phyloP scores from a whole-genome alignment of 202 grass and related monocot species.

The Musa balbisiana region DNA sequence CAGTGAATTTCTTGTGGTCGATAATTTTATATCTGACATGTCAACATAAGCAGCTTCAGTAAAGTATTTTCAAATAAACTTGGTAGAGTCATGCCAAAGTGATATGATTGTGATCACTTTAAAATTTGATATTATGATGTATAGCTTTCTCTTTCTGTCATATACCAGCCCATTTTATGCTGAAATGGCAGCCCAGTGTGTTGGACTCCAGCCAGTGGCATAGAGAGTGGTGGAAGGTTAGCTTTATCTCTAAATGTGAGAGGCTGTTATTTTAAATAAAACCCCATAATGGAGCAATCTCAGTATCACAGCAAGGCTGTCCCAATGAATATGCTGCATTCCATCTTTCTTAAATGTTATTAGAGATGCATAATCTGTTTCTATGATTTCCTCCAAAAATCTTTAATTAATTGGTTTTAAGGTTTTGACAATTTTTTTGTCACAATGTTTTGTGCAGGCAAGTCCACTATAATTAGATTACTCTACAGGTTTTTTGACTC shows the following conservation, averaged over 20 bases:
- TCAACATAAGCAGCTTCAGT: too few relatives aligned
- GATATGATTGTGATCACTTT: too few relatives aligned
- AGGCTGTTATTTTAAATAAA: not conserved
- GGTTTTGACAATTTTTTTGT: not conserved
- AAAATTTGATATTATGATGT: too few relatives aligned
- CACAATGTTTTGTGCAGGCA: slow-evolving; percentile 55
- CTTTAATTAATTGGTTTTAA: not conserved
- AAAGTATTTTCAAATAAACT: too few relatives aligned
- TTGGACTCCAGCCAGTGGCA: too few relatives aligned
- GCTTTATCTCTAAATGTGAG: not conserved
- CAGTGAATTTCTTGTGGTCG: too few relatives aligned
- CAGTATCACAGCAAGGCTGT: not conserved
- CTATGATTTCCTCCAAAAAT: not conserved
- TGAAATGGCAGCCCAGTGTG: too few relatives aligned
- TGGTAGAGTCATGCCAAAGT: too few relatives aligned
- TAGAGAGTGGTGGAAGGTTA: too few relatives aligned
- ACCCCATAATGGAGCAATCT: not conserved
- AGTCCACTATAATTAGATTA: slow-evolving; percentile 88
- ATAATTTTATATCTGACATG: too few relatives aligned
- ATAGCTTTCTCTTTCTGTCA: too few relatives aligned
- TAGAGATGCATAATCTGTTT: not conserved
- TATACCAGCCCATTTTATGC: too few relatives aligned
- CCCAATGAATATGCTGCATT: not conserved
- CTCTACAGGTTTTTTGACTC: slow-evolving; percentile 97
- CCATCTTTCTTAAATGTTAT: not conserved